Evolutionary conservation across 1,284 basidiomycete species (phyloP).

Genomic region (Melampsora americana): DNA sequence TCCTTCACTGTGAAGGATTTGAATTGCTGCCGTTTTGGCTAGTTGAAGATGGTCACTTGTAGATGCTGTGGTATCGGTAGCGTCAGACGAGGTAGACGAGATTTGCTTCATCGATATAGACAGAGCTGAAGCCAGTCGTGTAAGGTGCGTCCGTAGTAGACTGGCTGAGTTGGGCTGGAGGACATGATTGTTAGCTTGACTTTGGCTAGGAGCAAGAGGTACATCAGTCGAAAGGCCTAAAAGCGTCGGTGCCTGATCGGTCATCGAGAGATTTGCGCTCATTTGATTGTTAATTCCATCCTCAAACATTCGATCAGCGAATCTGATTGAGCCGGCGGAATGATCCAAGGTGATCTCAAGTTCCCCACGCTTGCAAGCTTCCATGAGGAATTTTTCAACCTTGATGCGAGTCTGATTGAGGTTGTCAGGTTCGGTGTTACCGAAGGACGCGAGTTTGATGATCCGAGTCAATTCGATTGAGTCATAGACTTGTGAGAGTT

Average conservation of each 20-base stretch:
- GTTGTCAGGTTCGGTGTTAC: slow-evolving; percentile 66
- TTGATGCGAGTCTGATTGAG: slow-evolving; percentile 51
- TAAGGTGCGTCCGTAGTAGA: slow-evolving; percentile 70
- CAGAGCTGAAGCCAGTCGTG: slow-evolving; percentile 69
- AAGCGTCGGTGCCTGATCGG: slow-evolving; percentile 52
- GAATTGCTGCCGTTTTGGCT: slow-evolving; percentile 63
- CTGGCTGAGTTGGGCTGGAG: slow-evolving; percentile 70
- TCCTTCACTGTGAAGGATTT: slow-evolving; percentile 69
- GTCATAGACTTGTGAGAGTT: slow-evolving; percentile 90
- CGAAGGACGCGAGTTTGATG: slow-evolving; percentile 62
- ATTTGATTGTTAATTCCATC: slow-evolving; percentile 30
- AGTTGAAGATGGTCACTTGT: slow-evolving; percentile 56
- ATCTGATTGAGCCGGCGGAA: slow-evolving; percentile 76
- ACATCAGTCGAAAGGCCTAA: slow-evolving; percentile 57
- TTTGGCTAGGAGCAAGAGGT: slow-evolving; percentile 54
- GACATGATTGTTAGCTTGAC: slow-evolving; percentile 54
- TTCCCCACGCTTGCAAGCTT: slow-evolving; percentile 82
- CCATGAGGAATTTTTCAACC: slow-evolving; percentile 72
- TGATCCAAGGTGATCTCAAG: slow-evolving; percentile 87
- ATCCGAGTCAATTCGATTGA: slow-evolving; percentile 76
- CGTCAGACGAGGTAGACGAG: slow-evolving; percentile 55
- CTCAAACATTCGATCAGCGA: slow-evolving; percentile 59
- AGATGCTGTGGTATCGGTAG: slow-evolving; percentile 50
- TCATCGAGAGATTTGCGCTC: slow-evolving; percentile 50
- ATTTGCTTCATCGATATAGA: slow-evolving; percentile 66